Base-by-base conservation (phyloP, 2,329 filamentous ascomycete species). In the Neonectria ditissima region DNA sequence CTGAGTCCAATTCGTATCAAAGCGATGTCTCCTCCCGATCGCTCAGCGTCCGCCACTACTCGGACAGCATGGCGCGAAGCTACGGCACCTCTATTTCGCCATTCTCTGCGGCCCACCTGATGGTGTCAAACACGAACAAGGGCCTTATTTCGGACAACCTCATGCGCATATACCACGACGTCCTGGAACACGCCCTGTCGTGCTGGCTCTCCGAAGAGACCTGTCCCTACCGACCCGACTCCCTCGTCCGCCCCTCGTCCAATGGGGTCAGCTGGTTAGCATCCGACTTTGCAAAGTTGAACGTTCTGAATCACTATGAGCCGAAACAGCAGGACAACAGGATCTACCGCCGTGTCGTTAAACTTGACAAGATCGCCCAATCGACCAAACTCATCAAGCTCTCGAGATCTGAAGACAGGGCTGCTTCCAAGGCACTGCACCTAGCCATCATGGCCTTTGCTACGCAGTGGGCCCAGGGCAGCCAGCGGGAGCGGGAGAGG, bases 181-280 rank as follows among this genome's bases (percentile, higher is more conserved):
- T 83, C 30, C 77, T 86, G 65, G 84, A 86, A 65, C 82, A 85
- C 67, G 83, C 81, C 13, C 73, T 86, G 7, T 82, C 83, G 2
- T 86, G 84, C 69, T 87, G 84, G 84, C 67, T 86, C 18, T 84
- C 83, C 0, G 84, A 86, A 63, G 78, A 80, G 50, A 86, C 83
- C 3, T 87, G 84, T 57, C 84, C 84, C 1, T 86, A 86, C 67
- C 69, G 73, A 13, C 73, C 73, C 2, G 65, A 64, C 30, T 64
- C 67, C 3, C 63, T 72, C 24, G 59, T 59, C 26, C 58, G 60
- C 5, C 59, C 67, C n/a, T 66, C 65, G n/a, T 68, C 70, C 13
- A 74, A 74, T 45, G 71, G 71, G 14, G 72, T 74, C 4, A 74
- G 72, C 48, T 74, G 72, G 72, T 50, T 74, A 32, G 72, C 72